phyloP scores from a whole-genome alignment of 768 basidiomycete genomes.

The Tulasnella sp. region DNA sequence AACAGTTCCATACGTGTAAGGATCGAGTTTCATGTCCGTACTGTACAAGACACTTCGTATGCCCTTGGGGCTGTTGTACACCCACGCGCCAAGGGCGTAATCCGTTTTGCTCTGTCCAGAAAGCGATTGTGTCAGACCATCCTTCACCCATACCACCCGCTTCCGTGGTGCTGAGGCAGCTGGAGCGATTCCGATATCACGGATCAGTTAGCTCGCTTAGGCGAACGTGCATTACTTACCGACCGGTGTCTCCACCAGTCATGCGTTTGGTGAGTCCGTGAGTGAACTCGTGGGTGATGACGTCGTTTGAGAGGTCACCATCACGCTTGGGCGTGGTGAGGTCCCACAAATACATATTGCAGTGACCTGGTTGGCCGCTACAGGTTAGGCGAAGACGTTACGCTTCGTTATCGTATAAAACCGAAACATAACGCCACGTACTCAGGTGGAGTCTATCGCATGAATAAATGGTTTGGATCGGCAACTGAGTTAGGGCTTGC shows the following conservation, averaged over 20 bases:
- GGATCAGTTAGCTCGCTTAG: not conserved
- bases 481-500: slow-evolving; percentile 9
- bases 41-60: slow-evolving; percentile 42
- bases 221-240: slow-evolving; percentile 32
- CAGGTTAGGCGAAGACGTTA: not conserved
- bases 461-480: slow-evolving; percentile 31
- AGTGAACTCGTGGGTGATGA: slow-evolving; percentile 40
- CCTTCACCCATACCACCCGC: slow-evolving; percentile 47
- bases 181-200: not conserved
- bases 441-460: slow-evolving; percentile 43
- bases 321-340: slow-evolving; percentile 42
- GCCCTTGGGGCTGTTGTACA: slow-evolving; percentile 34
- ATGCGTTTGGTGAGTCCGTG: slow-evolving; percentile 47
- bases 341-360: slow-evolving; percentile 38
- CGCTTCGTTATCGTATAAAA: not conserved
- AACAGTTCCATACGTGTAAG: slow-evolving; percentile 1
- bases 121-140: slow-evolving; percentile 42
- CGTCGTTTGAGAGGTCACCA: slow-evolving; percentile 42
- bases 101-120: slow-evolving; percentile 32
- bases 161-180: slow-evolving; percentile 34
- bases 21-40: slow-evolving; percentile 37
- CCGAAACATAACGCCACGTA: slow-evolving; percentile 32
- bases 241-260: slow-evolving; percentile 41
- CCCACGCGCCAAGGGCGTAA: slow-evolving; percentile 26
- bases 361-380: slow-evolving; percentile 36